Evolutionary conservation across 177 flowering plant genomes (phyloP), one percentile per base, ranked within the genome.

Genomic region (Vitis hybrid): DNA sequence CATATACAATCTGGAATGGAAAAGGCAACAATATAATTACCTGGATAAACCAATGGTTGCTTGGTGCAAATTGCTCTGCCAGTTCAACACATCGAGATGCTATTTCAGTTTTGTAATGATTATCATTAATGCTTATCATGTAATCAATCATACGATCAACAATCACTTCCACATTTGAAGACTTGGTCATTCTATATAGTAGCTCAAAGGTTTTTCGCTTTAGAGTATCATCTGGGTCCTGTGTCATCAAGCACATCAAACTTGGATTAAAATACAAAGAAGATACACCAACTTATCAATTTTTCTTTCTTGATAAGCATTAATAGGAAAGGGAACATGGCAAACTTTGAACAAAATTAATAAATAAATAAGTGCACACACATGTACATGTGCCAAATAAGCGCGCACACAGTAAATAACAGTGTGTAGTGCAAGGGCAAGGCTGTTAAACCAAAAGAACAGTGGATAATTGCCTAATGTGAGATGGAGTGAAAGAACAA

Each of bases 191-290:
- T 77, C 89, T 93, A 63, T 90, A 91, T 57, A 96, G 86, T 56
- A 96, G 76, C 68, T 92, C 98, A 87, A 96, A 92, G n/a, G 99
- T 96, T 83, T 96, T 96, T 72, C 97, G 75, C 86, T 96, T 96
- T 23, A 96, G 77, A 67, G 98, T 93, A 69, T 96, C 99, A 88
- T 96, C 99, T 72, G 97, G 98, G 70, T 96, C 98, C 99, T 95
- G 93, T 51, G 30, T 62, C 52, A 73, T 51, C 8, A 69, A 67
- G 32, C 50, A 52, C 50, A 52, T 34, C 17, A 11, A 50, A 56
- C 14, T 51, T 45, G 39, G 39, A 67, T 32, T 9, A 55, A n/a
- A 17, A 14, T 17, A 6, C 15, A 56, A 17, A 18, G 21, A 12
- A 56, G 18, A 14, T 30, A 15, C 18, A 45, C 51, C 45, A 7